Percentiles rank a stretch among this genome's conserved stretches.
Evolutionary conservation across 2,329 filamentous ascomycete species (phyloP).

Genomic region (Orbilia quercus): DNA sequence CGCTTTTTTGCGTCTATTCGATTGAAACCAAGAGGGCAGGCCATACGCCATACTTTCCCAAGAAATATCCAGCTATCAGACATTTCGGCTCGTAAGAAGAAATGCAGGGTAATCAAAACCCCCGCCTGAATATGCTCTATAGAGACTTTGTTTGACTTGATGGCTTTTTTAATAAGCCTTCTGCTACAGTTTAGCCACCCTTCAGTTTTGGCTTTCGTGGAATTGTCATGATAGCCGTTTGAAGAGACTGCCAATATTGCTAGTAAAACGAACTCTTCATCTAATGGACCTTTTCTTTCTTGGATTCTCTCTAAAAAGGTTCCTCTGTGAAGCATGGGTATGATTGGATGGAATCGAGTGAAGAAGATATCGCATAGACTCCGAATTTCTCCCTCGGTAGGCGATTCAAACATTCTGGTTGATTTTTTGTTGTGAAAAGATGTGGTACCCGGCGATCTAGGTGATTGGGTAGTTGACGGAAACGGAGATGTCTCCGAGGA

Average conservation of each 20-base stretch:
- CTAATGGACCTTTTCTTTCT: constrained; percentile 2
- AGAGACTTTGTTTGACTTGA: background rate
- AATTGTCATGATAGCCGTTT: constrained; percentile 8
- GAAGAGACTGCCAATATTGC: constrained; percentile 12
- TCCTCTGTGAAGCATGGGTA: constrained; percentile 23
- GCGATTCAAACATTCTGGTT: background rate
- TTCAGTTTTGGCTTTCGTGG: constrained; percentile 9
- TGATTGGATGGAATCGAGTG: constrained; percentile 22
- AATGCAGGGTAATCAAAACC: constrained; percentile 25
- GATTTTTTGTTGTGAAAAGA: constrained; percentile 17
- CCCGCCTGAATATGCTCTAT: constrained; percentile 29
- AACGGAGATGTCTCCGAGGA: constrained; percentile 12
- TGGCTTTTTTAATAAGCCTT: constrained; percentile 22
- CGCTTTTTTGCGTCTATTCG: constrained; percentile 32
- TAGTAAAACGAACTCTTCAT: constrained; percentile 23
- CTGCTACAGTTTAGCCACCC: constrained; percentile 10
- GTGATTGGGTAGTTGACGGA: constrained; percentile 14
- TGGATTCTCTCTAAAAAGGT: constrained; percentile 11
- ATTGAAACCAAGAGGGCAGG: constrained; percentile 22
- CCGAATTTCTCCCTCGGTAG: constrained; percentile 10
- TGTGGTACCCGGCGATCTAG: background rate
- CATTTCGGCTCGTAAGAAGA: constrained; percentile 32
- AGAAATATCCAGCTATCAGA: constrained; percentile 33
- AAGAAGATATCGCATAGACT: constrained; percentile 19
- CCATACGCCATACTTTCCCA: constrained; percentile 30